Base-by-base conservation (phyloP, 805 yeast genomes). In the Metschnikowia orientalis region DNA sequence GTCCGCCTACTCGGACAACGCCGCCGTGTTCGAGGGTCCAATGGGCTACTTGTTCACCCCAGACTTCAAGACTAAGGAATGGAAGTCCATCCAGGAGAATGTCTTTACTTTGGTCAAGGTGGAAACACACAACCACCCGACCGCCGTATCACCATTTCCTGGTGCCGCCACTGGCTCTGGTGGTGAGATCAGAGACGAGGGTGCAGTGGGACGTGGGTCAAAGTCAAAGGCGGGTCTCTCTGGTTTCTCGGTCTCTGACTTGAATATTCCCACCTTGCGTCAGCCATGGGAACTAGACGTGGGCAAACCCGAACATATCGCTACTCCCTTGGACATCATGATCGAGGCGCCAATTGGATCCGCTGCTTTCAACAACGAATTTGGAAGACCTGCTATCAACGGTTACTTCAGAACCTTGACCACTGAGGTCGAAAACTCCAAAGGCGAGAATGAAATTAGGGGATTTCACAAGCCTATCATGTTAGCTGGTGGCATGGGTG, bases 161-260 rank as follows among this genome's bases (percentile, higher is more conserved):
- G 99, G 99, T 61, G 99, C 99, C 19, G 95, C 99, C 26, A 92
- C 99, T 9, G 99, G 99, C 44, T 89, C 97, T 8, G 99, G 99
- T 59, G 99, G 99, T 69, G 99, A 92, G 65, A 92, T 92, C 53
- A 85, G 99, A 73, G 99, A 92, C 62, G 99, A 92, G 67, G 98
- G 97, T 66, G 98, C 99, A 18, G 95, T 92, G 16, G 99, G 99
- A 44, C 79, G 97, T 59, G 99, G 99, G 28, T 90, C 97, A 16
- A 87, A 87, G 61, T 77, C 97, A 26, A 90, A 92, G 64, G 95
- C 97, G 54, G 99, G 99, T 35, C 70, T 92, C 41, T 71, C 95
- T 25, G 99, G 99, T 6, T 92, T 79, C 61, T 75, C 94, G 8
- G 96, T 88, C 14, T 81, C 95, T 23, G 97, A 92, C 61, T 72